These are phyloP conservation scores for Strobilomyces dryophilus DNA, from an alignment of 768 basidiomycete species.

Conservation along the genomic window DNA sequence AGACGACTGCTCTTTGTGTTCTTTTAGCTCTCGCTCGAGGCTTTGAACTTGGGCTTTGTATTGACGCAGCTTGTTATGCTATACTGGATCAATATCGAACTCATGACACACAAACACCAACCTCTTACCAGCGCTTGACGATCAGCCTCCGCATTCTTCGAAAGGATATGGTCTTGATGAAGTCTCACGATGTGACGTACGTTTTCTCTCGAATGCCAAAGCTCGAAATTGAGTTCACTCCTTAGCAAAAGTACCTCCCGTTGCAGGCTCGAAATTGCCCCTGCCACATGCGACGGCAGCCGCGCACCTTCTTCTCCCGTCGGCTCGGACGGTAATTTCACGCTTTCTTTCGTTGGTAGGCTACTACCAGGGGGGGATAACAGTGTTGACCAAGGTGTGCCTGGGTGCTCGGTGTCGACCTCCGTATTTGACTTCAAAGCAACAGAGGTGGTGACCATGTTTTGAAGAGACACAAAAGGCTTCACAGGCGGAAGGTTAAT, in stretches of 20 bases:
- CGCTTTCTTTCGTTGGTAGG: slow-evolving; percentile 22
- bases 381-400: slow-evolving; percentile 46
- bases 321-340: slow-evolving; percentile 19
- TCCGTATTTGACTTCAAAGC: slow-evolving; percentile 69
- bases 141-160: slow-evolving; percentile 75
- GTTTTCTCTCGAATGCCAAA: slow-evolving; percentile 80
- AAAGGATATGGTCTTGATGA: slow-evolving; percentile 67
- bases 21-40: slow-evolving; percentile 65
- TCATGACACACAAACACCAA: background rate
- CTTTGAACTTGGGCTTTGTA: slow-evolving; percentile 64
- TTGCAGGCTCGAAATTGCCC: slow-evolving; percentile 68
- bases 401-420: slow-evolving; percentile 52
- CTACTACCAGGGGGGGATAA: slow-evolving; percentile 37
- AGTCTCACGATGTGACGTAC: slow-evolving; percentile 78
- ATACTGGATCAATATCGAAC: slow-evolving; percentile 9
- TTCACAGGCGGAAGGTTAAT: slow-evolving; percentile 32
- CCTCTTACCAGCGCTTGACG: slow-evolving; percentile 70
- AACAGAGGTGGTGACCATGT: slow-evolving; percentile 70
- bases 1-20: slow-evolving; percentile 69
- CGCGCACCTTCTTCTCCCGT: slow-evolving; percentile 10
- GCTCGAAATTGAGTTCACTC: slow-evolving; percentile 82
- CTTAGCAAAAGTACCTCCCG: slow-evolving; percentile 69
- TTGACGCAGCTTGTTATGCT: slow-evolving; percentile 83
- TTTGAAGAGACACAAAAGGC: slow-evolving; percentile 57
- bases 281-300: slow-evolving; percentile 48